Evolutionary conservation across 345 rosid genomes (phyloP), one percentile per base, ranked within the genome.

Genomic region (Aurinia saxatilis): DNA sequence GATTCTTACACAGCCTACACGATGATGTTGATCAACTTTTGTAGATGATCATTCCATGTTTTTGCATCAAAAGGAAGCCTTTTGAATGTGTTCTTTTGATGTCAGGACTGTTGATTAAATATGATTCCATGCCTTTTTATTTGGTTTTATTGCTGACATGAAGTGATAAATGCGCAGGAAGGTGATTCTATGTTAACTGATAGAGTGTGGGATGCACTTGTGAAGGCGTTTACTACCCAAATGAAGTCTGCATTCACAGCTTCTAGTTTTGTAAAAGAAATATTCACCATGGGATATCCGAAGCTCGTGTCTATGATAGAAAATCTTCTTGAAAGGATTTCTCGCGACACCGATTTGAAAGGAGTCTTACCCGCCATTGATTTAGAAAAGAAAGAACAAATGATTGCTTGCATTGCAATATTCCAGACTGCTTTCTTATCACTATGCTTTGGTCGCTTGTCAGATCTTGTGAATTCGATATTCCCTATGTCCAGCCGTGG

Each of bases 161-260:
- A 49, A 31, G 56, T 60, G 66, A 58, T 74, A 29, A 53, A 73
- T 75, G 48, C 57, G 35, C 53, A 83, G 97, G 99, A 90, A 38
- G 92, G 86, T 29, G 99, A 90, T 78, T 60, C 79, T 53, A 65
- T 90, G 86, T 59, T 86, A 63, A 86, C 99, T 0, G 95, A 86
- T 66, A 78, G 95, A 64, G 95, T 95, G 35, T 95, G 99, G 99
- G 99, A 88, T 71, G 95, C 96, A 38, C 71, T 90, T 66, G 91
- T 90, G 72, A 90, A 90, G 73, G 87, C 91, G 16, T 90, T 90
- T 83, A 82, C 95, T 9, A 81, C 59, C 65, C 99, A 90, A 69
- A 88, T 95, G 95, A 95, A 90, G 70, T 86, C 97, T 65, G 90
- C 96, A 57, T 95, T 80, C 75, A 88, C 95, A 31, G 96, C 97